Evolutionary conservation across 345 rosid genomes (phyloP).

Genomic region (Eucalyptus curtisii): DNA sequence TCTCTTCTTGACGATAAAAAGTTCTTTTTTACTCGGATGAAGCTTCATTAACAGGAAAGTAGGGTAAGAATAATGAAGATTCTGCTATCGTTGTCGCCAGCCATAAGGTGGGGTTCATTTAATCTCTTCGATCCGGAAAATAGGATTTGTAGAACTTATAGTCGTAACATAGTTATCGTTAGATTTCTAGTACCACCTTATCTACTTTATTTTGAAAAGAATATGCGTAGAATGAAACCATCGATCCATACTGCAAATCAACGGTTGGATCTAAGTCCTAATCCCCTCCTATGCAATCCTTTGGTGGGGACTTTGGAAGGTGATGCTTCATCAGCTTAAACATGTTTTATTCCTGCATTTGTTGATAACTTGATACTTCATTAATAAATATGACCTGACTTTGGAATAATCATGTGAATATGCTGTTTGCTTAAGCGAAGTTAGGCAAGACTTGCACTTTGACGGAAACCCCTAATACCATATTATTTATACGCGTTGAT

Average conservation of each 20-base stretch:
- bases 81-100: neutral
- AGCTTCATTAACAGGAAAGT: neutral
- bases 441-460: neutral
- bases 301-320: neutral
- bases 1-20: neutral
- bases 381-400: neutral
- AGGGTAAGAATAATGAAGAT: neutral
- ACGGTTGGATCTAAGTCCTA: neutral
- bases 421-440: neutral
- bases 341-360: neutral
- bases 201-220: neutral
- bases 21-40: neutral
- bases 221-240: neutral
- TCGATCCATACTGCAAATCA: neutral
- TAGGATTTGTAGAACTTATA: neutral
- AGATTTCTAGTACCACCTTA: neutral
- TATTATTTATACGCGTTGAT: neutral
- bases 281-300: neutral
- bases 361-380: neutral
- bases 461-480: neutral
- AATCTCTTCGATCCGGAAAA: neutral
- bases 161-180: neutral
- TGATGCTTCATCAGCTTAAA: neutral
- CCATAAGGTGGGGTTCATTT: neutral
- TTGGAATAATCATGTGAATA: neutral